Evolutionary conservation across 2,329 filamentous ascomycete species (phyloP).

Genomic region (Xylariaceae sp.): DNA sequence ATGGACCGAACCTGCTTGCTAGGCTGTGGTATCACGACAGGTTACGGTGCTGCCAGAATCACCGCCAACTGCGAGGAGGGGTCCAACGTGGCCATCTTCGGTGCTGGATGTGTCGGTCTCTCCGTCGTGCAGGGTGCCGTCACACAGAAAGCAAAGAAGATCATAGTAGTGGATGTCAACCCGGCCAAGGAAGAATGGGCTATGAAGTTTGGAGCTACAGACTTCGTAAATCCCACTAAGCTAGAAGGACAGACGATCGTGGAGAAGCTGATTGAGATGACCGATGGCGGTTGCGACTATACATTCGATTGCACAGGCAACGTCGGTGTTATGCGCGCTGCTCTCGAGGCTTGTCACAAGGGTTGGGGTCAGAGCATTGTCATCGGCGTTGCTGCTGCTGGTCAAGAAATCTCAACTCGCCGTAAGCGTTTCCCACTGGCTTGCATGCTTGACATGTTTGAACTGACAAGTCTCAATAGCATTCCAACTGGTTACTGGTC

Average conservation of each 20-base stretch:
- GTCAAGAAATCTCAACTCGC: constrained; percentile 92
- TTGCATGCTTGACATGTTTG: not conserved
- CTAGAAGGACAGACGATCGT: constrained; percentile 81
- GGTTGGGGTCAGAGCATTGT: constrained; percentile 98
- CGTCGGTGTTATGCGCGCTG: constrained; percentile 88
- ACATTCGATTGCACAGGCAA: constrained; percentile 99
- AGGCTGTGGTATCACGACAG: constrained; percentile 97
- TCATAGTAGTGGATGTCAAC: constrained; percentile 80
- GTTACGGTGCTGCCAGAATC: constrained; percentile 93
- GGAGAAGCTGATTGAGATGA: constrained; percentile 95
- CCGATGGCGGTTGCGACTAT: constrained; percentile 96
- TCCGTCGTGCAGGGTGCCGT: constrained; percentile 94
- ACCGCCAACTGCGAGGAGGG: constrained; percentile 92
- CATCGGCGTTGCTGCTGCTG: constrained; percentile 95
- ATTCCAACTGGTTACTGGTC: constrained; percentile 97
- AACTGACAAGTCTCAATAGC: constrained; percentile 57
- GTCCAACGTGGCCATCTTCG: constrained; percentile 89
- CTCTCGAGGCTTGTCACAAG: constrained; percentile 98
- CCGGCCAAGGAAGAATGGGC: constrained; percentile 89
- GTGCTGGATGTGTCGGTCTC: constrained; percentile 93
- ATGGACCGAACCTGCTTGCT: constrained; percentile 97
- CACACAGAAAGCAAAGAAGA: constrained; percentile 77
- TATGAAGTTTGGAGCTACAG: constrained; percentile 91
- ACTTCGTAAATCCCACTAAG: constrained; percentile 94
- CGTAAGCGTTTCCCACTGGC: constrained; percentile 63